Evolutionary conservation across 371 early-diverging fungal species (phyloP).

Genomic region (Rhizopus sp.): DNA sequence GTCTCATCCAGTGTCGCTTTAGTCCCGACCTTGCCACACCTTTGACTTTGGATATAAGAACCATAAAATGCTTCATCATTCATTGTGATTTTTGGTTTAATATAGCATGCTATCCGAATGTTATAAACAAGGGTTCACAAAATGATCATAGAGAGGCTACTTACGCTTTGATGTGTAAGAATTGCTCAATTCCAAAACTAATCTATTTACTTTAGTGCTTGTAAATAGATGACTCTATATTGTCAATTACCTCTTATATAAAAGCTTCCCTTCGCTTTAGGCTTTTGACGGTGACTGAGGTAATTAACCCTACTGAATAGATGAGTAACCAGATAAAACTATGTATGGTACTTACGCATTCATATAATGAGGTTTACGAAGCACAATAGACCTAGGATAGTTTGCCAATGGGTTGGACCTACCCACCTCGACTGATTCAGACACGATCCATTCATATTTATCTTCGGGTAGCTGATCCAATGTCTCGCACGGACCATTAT

Average conservation of each 20-base stretch:
- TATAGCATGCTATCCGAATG: conserved; percentile 27
- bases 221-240: neutral
- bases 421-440: conserved; percentile 21
- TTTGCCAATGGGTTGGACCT: conserved; percentile 26
- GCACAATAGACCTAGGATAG: conserved; percentile 33
- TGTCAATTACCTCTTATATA: conserved; percentile 38
- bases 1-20: conserved; percentile 47
- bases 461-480: conserved; percentile 45
- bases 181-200: conserved; percentile 44
- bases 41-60: conserved; percentile 24
- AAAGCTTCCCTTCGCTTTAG: conserved; percentile 36
- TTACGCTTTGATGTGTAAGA: conserved; percentile 42
- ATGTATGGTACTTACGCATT: conserved; percentile 6
- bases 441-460: conserved; percentile 38
- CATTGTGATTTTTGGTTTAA: conserved; percentile 35
- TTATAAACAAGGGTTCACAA: neutral
- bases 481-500: conserved; percentile 44
- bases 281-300: neutral
- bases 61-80: conserved; percentile 36
- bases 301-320: neutral
- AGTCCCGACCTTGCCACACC: conserved; percentile 42
- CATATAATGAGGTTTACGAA: conserved; percentile 35
- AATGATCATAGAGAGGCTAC: neutral
- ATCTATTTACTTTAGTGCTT: neutral
- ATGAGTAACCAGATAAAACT: neutral